Conservation (phyloP, 305 asterid species). For the Withania somnifera region DNA sequence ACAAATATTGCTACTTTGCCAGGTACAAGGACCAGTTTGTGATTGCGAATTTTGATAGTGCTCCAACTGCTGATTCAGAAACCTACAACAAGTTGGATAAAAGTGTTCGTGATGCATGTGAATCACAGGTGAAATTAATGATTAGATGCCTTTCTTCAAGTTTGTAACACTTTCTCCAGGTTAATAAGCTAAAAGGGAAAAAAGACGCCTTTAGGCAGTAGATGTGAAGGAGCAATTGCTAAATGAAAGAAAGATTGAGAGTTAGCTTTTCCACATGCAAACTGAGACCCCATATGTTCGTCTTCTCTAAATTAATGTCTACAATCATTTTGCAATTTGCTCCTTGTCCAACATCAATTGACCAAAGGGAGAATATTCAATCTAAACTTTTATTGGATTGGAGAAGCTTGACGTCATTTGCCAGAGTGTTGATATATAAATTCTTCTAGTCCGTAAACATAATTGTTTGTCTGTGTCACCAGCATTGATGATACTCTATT, state of each 20-base stretch:
- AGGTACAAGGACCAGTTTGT: slow-evolving; percentile 75
- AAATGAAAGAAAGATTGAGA: neutral
- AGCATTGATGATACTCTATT: neutral
- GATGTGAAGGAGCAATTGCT: neutral
- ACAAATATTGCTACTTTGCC: slow-evolving; percentile 10
- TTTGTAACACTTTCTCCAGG: neutral
- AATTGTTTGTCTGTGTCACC: neutral
- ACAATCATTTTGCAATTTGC: too few relatives aligned
- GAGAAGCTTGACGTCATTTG: neutral
- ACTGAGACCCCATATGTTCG: neutral
- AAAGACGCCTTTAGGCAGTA: neutral
- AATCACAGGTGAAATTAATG: slow-evolving; percentile 45
- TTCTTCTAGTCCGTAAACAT: neutral
- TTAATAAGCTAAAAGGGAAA: neutral
- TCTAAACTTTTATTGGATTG: neutral
- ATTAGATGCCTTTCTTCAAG: neutral
- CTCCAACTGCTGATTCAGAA: slow-evolving; percentile 91
- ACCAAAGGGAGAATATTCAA: neutral
- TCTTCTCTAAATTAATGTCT: neutral
- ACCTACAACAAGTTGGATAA: slow-evolving; percentile 49
- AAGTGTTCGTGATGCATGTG: slow-evolving; percentile 55
- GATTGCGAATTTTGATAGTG: slow-evolving; percentile 70
- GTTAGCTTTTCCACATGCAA: neutral
- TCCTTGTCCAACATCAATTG: neutral
- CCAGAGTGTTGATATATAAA: neutral